Evolutionary conservation across 108 stramenopile genomes (phyloP).

Genomic region (Aurantiochytrium sp.): DNA sequence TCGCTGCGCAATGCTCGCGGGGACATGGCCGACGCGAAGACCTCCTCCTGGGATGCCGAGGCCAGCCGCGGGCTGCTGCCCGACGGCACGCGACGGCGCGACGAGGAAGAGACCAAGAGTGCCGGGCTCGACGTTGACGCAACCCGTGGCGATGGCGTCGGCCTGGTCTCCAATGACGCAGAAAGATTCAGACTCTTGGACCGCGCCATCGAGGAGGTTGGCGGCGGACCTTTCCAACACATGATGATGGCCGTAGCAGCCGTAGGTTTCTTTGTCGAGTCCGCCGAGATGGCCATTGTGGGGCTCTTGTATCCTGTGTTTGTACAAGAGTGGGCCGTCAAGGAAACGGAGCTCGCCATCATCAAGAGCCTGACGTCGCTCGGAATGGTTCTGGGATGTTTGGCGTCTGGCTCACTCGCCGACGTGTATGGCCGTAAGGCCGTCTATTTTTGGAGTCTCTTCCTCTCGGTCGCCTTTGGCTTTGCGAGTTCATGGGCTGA

Average conservation of each 20-base stretch:
- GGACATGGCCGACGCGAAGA: no score
- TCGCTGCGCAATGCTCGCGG: no score
- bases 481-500: neutral
- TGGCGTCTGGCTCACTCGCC: neutral
- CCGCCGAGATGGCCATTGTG: neutral
- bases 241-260: neutral
- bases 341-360: neutral
- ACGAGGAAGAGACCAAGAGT: no score
- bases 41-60: no score
- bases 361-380: neutral
- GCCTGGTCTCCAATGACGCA: neutral
- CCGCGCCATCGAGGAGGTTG: neutral
- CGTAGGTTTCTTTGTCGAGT: neutral
- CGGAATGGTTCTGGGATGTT: neutral
- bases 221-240: neutral
- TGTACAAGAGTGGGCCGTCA: neutral
- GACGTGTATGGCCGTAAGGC: neutral
- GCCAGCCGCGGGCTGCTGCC: no score
- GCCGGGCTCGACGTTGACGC: no score
- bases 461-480: neutral
- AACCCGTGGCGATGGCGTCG: no score
- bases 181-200: neutral
- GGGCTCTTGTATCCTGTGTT: neutral
- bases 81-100: no score
- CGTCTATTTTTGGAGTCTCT: neutral